Evolutionary conservation across 768 basidiomycete genomes (phyloP).

Genomic region (Paxillus ammoniavirescens): DNA sequence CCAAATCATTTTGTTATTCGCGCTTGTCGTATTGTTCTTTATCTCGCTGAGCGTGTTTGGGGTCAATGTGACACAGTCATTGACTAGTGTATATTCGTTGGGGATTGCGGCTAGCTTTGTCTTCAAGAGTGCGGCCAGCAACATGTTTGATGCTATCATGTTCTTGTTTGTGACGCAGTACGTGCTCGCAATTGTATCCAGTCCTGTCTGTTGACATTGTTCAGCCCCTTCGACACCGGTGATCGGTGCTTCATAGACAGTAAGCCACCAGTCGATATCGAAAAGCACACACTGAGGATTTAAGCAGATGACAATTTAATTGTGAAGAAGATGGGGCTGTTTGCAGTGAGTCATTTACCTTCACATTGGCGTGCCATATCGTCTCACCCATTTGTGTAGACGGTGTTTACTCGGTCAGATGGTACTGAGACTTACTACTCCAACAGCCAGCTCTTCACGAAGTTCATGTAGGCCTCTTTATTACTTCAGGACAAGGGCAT

Average conservation of each 20-base stretch:
- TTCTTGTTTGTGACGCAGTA: constrained; percentile 83
- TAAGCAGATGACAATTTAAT: constrained; percentile 59
- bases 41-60: constrained; percentile 73
- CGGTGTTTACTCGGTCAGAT: constrained; percentile 68
- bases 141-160: constrained; percentile 77
- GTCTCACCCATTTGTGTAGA: constrained; percentile 34
- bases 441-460: constrained; percentile 72
- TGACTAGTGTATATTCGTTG: constrained; percentile 73
- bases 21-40: constrained; percentile 65
- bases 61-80: constrained; percentile 58
- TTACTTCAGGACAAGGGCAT: neutral
- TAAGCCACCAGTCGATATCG: constrained; percentile 23
- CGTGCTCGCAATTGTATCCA: constrained; percentile 28
- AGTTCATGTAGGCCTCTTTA: constrained; percentile 44
- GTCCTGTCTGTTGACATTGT: constrained; percentile 2
- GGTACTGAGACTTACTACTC: constrained; percentile 82
- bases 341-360: constrained; percentile 49
- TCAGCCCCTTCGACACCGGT: constrained; percentile 76
- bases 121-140: constrained; percentile 72
- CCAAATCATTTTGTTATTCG: constrained; percentile 60
- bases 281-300: constrained; percentile 6
- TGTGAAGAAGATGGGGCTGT: constrained; percentile 79
- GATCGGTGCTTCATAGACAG: constrained; percentile 77
- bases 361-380: neutral
- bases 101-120: constrained; percentile 76